Base-by-base conservation (phyloP, 2,329 filamentous ascomycete genomes). In the Penicillium sp. region DNA sequence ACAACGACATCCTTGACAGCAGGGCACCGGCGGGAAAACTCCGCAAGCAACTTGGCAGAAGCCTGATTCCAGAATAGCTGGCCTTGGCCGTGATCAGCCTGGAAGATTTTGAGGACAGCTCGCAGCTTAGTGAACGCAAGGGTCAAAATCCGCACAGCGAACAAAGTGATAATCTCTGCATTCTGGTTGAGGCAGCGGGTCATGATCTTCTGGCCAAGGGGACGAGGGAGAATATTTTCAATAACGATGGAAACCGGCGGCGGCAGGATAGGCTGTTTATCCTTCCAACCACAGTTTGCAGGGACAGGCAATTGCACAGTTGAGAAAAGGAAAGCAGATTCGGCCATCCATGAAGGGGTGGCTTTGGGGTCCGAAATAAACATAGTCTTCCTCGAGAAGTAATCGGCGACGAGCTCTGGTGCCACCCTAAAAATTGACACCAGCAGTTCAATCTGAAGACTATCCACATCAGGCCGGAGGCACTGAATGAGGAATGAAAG, bases 331-430 rank as follows among this genome's bases (percentile, higher is more conserved):
- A 97, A 90, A 0, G 91, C 86, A 0, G 91, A 91, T 69, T 95
- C 96, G 40, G 93, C 92, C 62, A 97, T 89, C 94, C 94, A 99
- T 0, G 91, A 94, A 42, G 91, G 87, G 3, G 91, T 94, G 6
- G 95, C 80, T 68, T 96, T 97, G 0, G 94, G 92, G 40, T 97
- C 92, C 59, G 96, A 91, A 0, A 87, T 85, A 65, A 97, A 94
- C 51, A 87, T 84, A 57, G 83, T 86, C 67, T 91, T 92, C 68
- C 84, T 86, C 41, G 86, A 80, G 68, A 96, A 97, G 71, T 95
- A 99, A 65, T 91, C 86, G 41, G 91, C 88, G 1, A 96, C 84
- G 3, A 97, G 80, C 72, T 97, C 94, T 0, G 95, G 93, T 0
- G 88, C 90, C 8, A 84, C 84, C 58, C 80, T 81, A 68, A 99